Conservation (phyloP, 2,329 filamentous ascomycete species). For the Neonectria ditissima region DNA sequence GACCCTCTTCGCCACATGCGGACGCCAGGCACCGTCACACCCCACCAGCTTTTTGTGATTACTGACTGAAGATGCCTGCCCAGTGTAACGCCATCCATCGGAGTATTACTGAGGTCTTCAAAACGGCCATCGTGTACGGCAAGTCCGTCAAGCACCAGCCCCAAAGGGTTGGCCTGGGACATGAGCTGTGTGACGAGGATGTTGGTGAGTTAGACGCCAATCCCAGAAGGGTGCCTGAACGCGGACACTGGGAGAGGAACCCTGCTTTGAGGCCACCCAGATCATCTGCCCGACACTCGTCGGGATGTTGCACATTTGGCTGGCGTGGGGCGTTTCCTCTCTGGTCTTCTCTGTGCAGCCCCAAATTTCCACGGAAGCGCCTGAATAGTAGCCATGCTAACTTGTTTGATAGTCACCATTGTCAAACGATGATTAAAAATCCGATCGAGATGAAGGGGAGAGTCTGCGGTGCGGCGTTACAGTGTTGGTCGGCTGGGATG, state of each 20-base stretch:
- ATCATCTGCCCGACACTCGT: conserved; percentile 36
- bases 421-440: conserved; percentile 74
- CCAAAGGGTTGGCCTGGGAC: conserved; percentile 89
- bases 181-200: conserved; percentile 96
- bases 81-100: conserved; percentile 98
- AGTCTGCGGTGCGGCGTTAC: conserved; percentile 35
- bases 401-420: conserved; percentile 59
- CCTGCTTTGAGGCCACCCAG: conserved; percentile 31
- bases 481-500: conserved; percentile 33
- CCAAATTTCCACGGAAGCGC: conserved; percentile 30
- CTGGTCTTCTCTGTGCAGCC: conserved; percentile 27
- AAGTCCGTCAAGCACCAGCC: conserved; percentile 99
- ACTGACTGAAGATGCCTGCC: conserved; percentile 52
- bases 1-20: conserved; percentile 18
- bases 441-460: conserved; percentile 38
- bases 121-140: conserved; percentile 94
- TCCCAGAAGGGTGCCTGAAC: conserved; percentile 27
- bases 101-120: conserved; percentile 95
- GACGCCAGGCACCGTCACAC: conserved; percentile 24
- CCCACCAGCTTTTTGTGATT: conserved; percentile 30
- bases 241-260: conserved; percentile 24
- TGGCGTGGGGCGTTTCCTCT: conserved; percentile 27
- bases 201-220: conserved; percentile 75
- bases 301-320: conserved; percentile 38
- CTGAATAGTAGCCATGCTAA: conserved; percentile 43